phyloP scores from a whole-genome alignment of 352 stramenopile species.

The Globisporangium iwayamae region DNA sequence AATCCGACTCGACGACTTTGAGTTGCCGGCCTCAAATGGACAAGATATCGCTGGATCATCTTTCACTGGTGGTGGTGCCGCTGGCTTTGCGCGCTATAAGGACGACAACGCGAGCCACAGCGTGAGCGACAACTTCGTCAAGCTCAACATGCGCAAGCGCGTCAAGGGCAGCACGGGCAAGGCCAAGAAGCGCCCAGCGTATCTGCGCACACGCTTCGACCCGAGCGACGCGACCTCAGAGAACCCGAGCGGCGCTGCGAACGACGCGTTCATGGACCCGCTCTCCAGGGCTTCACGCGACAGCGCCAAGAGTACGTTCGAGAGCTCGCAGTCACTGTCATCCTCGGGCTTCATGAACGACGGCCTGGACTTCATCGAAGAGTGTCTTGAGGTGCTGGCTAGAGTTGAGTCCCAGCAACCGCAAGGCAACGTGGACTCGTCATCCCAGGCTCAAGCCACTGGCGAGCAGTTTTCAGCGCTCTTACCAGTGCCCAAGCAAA shows the following conservation, averaged over 20 bases:
- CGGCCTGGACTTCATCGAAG: slow-evolving; percentile 74
- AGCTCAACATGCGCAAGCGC: slow-evolving; percentile 74
- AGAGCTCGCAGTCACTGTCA: slow-evolving; percentile 19
- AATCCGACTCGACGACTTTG: slow-evolving; percentile 39
- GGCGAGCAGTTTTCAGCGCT: neutral
- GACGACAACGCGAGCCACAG: slow-evolving; percentile 38
- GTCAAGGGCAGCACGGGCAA: slow-evolving; percentile 66
- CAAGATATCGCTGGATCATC: neutral
- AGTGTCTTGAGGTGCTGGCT: slow-evolving; percentile 62
- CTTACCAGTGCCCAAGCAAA: neutral
- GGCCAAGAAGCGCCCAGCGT: slow-evolving; percentile 62
- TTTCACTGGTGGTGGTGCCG: neutral
- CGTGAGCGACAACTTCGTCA: slow-evolving; percentile 80
- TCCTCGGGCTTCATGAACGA: slow-evolving; percentile 36
- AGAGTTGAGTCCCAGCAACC: slow-evolving; percentile 27
- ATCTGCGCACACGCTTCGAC: slow-evolving; percentile 42
- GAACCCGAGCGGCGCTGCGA: neutral
- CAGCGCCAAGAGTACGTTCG: slow-evolving; percentile 24
- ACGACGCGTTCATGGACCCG: slow-evolving; percentile 21
- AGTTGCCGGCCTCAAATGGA: slow-evolving; percentile 3
- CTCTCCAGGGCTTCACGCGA: slow-evolving; percentile 1
- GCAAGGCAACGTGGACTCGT: neutral
- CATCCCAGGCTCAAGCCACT: slow-evolving; percentile 2
- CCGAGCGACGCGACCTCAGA: neutral
- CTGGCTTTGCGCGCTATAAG: slow-evolving; percentile 58